phyloP scores from a whole-genome alignment of 2,329 filamentous ascomycete species.

The Amylocarpus encephaloides region DNA sequence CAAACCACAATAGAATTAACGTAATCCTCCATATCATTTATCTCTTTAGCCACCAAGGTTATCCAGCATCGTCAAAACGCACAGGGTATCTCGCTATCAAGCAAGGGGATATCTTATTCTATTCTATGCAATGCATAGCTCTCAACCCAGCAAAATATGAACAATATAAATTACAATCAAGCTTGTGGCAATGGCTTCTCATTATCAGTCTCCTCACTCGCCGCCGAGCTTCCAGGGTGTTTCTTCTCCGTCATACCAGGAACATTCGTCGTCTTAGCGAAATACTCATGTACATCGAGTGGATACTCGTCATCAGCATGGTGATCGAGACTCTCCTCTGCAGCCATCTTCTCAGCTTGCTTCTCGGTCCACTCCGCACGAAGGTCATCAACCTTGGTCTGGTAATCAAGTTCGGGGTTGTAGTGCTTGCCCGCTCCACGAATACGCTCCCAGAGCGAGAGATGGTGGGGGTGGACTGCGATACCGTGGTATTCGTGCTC shows the following conservation, averaged over 20 bases:
- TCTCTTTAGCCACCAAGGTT: no score
- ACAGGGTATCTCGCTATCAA: no score
- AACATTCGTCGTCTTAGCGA: not conserved
- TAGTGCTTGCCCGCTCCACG: slow-evolving; percentile 75
- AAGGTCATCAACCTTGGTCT: slow-evolving; percentile 81
- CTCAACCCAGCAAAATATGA: no score
- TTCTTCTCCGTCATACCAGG: not conserved
- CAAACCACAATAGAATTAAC: no score
- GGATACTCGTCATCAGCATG: slow-evolving; percentile 12
- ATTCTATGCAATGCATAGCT: no score
- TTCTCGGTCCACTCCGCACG: slow-evolving; percentile 54
- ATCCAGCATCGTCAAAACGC: no score
- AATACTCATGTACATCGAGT: slow-evolving; percentile 5
- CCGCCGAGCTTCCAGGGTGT: not conserved
- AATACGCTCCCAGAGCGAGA: slow-evolving; percentile 82
- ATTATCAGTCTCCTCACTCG: not conserved
- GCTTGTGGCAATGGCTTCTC: not conserved
- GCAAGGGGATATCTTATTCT: no score
- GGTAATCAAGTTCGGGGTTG: slow-evolving; percentile 74
- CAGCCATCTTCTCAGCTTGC: slow-evolving; percentile 38
- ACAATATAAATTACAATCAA: no score
- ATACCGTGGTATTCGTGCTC: slow-evolving; percentile 85
- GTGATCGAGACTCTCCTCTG: slow-evolving; percentile 25
- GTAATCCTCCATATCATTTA: no score
- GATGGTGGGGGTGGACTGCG: slow-evolving; percentile 81